phyloP scores from a whole-genome alignment of 495 filamentous ascomycete genomes.

The Aspergillus coremiiformis region DNA sequence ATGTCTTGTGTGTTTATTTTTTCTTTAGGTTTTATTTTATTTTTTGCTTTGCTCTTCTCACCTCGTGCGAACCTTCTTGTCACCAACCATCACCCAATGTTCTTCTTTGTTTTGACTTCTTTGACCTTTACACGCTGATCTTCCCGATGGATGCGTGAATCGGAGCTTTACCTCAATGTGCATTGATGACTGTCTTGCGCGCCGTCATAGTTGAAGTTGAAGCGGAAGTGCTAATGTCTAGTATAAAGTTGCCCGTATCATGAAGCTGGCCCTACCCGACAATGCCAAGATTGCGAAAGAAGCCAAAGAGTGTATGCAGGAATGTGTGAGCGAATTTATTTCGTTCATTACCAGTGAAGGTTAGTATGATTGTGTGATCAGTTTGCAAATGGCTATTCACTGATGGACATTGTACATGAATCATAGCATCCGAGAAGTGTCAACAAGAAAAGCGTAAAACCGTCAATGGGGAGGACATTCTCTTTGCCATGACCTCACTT shows the following conservation, averaged over 20 bases:
- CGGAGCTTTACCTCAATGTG: neutral
- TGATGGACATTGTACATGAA: neutral
- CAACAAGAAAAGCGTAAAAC: conserved; percentile 99
- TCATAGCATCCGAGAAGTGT: conserved; percentile 94
- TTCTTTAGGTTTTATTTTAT: neutral
- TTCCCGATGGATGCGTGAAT: neutral
- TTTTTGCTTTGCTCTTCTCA: conserved; percentile 1
- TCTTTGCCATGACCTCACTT: conserved; percentile 98
- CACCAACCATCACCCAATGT: neutral
- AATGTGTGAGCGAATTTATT: conserved; percentile 99
- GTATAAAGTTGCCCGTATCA: conserved; percentile 95
- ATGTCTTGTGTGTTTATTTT: no score
- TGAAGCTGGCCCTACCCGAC: conserved; percentile 94
- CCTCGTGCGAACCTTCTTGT: neutral
- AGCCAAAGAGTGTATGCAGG: conserved; percentile 99
- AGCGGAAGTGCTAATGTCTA: conserved; percentile 64
- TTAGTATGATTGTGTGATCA: conserved; percentile 26
- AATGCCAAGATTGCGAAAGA: conserved; percentile 99
- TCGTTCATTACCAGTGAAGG: conserved; percentile 99
- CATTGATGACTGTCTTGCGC: neutral
- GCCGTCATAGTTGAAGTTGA: neutral
- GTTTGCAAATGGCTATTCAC: neutral
- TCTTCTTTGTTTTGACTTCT: neutral
- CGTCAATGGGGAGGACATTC: conserved; percentile 95
- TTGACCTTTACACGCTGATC: neutral